phyloP scores from a whole-genome alignment of 371 early-diverging fungal species.

The Mortierella sp. region DNA sequence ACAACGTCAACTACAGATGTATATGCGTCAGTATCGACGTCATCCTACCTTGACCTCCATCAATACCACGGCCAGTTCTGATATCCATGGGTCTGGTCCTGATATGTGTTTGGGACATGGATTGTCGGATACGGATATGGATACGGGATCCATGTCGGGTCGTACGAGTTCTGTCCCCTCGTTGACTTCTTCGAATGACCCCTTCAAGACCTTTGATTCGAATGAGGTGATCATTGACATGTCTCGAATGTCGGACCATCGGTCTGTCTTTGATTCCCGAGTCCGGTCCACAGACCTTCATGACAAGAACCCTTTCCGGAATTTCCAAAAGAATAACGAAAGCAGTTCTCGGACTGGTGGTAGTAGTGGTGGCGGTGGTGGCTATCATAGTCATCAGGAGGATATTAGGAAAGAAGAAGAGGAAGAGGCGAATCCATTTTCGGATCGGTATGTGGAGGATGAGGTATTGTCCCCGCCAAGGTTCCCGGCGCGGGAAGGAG shows the following conservation, averaged over 20 bases:
- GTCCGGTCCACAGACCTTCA: too few species aligned
- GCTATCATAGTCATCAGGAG: too few species aligned
- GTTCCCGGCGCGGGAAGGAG: neutral
- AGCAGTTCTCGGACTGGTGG: too few species aligned
- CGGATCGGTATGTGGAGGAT: constrained; percentile 8
- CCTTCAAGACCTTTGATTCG: constrained; percentile 50
- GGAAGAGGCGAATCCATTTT: constrained; percentile 23
- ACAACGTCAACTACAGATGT: constrained; percentile 32
- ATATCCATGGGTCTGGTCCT: too few species aligned
- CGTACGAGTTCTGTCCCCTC: constrained; percentile 36
- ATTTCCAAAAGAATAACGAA: too few species aligned
- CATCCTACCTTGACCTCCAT: constrained; percentile 22
- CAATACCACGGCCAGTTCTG: too few species aligned
- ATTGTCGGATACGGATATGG: too few species aligned
- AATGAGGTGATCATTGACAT: constrained; percentile 24
- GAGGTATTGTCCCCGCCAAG: neutral
- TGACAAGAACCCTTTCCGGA: too few species aligned
- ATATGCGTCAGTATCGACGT: constrained; percentile 28
- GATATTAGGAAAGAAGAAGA: too few species aligned
- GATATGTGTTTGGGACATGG: too few species aligned
- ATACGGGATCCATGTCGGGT: neutral
- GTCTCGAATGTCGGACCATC: neutral
- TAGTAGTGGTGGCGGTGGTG: too few species aligned
- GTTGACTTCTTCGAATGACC: constrained; percentile 42
- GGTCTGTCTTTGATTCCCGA: too few species aligned